Percentiles rank a stretch among this genome's conserved stretches.
phyloP scores from a whole-genome alignment of 306 rosid genomes.

The Sechiopsis laciniata region DNA sequence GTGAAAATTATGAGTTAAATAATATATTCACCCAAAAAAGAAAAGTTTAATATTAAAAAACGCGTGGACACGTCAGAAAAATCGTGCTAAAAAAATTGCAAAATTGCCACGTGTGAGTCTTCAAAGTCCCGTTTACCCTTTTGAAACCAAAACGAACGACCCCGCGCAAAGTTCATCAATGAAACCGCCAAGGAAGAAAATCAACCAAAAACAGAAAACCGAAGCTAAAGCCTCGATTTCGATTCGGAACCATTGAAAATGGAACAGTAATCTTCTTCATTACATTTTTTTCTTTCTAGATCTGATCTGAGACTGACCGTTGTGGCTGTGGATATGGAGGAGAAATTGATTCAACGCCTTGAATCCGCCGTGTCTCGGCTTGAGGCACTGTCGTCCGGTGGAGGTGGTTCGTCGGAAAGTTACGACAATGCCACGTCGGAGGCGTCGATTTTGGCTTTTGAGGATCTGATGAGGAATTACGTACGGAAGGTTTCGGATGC shows the following conservation, averaged over 20 bases:
- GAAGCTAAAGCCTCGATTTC: neutral
- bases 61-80: neutral
- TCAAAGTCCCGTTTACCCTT: neutral
- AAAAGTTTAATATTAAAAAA: neutral
- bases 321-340: conserved; percentile 45
- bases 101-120: conserved; percentile 5
- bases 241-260: neutral
- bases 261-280: neutral
- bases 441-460: conserved; percentile 62
- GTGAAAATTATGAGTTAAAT: too few species aligned
- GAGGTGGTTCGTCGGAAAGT: conserved; percentile 16
- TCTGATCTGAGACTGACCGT: conserved; percentile 26
- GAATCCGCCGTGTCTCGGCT: conserved; percentile 81
- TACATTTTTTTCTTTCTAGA: conserved; percentile 16
- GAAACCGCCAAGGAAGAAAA: conserved; percentile 16
- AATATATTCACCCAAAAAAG: neutral
- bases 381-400: conserved; percentile 48
- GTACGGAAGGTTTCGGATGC: conserved; percentile 46
- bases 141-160: neutral
- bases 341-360: conserved; percentile 59
- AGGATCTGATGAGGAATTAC: conserved; percentile 45
- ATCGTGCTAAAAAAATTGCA: neutral
- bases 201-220: neutral
- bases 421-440: conserved; percentile 34
- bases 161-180: conserved; percentile 17